Evolutionary conservation across 2,329 filamentous ascomycete genomes (phyloP).

Genomic region (Paecilomyces sp.): DNA sequence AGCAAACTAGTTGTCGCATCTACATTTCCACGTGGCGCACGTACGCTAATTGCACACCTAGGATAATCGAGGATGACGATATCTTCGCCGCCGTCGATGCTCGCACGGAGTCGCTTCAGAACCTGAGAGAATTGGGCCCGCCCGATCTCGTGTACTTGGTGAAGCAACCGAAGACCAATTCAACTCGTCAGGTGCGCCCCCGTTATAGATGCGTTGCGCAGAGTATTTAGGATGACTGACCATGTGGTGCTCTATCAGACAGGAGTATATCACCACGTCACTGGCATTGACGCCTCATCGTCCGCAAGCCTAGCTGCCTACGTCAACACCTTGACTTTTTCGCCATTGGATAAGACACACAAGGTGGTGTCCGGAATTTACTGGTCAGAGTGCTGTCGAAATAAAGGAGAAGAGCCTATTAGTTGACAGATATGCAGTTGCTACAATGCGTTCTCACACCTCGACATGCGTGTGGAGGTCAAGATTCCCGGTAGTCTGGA

Average conservation of each 20-base stretch:
- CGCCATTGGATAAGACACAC: slow-evolving; percentile 71
- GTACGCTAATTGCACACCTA: slow-evolving; percentile 30
- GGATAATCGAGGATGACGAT: slow-evolving; percentile 87
- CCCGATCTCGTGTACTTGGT: slow-evolving; percentile 93
- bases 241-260: slow-evolving; percentile 46
- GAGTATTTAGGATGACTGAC: not conserved
- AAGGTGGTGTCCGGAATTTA: slow-evolving; percentile 94
- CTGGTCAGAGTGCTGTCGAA: slow-evolving; percentile 50
- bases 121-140: slow-evolving; percentile 85
- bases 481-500: slow-evolving; percentile 95
- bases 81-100: slow-evolving; percentile 81
- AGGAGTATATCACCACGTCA: slow-evolving; percentile 96
- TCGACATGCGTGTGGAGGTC: slow-evolving; percentile 98
- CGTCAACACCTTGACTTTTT: slow-evolving; percentile 94
- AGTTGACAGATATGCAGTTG: slow-evolving; percentile 47
- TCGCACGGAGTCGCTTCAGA: slow-evolving; percentile 79
- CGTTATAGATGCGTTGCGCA: not conserved
- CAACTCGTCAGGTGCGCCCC: slow-evolving; percentile 47
- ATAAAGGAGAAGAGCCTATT: not conserved
- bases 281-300: slow-evolving; percentile 92
- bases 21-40: not conserved
- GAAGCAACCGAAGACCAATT: slow-evolving; percentile 60
- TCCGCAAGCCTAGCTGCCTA: slow-evolving; percentile 95
- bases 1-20: not conserved
- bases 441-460: slow-evolving; percentile 97